A percentile compares a stretch with the other conserved stretches of the same genome.
Evolutionary conservation across 306 rosid species (phyloP).

Genomic region (Prinsepia uniflora): DNA sequence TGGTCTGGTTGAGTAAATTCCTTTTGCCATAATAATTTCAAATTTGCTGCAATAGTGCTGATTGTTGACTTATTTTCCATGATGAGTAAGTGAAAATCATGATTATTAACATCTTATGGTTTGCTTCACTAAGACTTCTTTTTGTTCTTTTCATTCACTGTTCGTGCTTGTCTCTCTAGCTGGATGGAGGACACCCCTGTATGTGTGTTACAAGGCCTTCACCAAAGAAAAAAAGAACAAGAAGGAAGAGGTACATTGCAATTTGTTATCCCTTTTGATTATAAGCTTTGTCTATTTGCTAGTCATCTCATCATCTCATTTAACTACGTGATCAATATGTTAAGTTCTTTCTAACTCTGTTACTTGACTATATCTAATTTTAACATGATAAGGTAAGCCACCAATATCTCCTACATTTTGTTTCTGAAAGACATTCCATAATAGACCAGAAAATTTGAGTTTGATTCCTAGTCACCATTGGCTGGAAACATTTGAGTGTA

Average conservation of each 20-base stretch:
- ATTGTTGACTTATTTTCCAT: background rate
- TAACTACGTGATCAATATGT: background rate
- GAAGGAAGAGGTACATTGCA: constrained; percentile 48
- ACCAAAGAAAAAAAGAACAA: constrained; percentile 40
- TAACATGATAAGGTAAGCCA: background rate
- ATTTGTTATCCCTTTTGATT: background rate
- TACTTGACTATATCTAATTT: background rate
- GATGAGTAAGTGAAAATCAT: background rate
- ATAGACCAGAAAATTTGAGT: too few species aligned
- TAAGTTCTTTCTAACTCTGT: background rate
- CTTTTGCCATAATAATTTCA: background rate
- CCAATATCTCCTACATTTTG: background rate
- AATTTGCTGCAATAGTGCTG: background rate
- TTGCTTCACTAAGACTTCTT: background rate
- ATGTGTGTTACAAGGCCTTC: constrained; percentile 44
- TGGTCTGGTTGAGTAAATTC: background rate
- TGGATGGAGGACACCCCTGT: constrained; percentile 44
- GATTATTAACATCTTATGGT: background rate
- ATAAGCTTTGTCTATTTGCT: constrained; percentile 2
- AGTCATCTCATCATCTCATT: background rate
- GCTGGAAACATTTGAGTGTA: too few species aligned
- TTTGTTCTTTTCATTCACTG: constrained; percentile 30
- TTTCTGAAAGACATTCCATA: too few species aligned
- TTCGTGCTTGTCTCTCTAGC: constrained; percentile 53
- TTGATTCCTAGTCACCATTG: too few species aligned